phyloP scores from a whole-genome alignment of 2,329 filamentous ascomycete genomes.

The Pseudogymnoascus sp. region DNA sequence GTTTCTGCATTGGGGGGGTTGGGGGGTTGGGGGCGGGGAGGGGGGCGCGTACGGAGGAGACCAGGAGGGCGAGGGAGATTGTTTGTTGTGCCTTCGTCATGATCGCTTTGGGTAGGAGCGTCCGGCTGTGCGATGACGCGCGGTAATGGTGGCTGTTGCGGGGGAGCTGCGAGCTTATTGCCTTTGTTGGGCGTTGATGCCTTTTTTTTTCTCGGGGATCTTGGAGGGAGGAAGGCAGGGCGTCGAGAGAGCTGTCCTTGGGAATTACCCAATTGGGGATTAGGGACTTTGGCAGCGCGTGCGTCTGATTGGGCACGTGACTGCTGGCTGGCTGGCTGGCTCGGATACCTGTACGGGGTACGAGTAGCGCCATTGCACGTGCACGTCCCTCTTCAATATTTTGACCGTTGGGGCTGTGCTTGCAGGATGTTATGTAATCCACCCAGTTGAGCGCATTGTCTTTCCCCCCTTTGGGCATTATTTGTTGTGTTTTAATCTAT shows the following conservation, averaged over 20 bases:
- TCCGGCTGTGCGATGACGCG: not conserved
- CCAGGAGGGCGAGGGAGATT: conserved; percentile 76
- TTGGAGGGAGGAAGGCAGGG: not conserved
- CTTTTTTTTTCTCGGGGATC: not conserved
- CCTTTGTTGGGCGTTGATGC: not conserved
- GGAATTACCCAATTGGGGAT: conserved; percentile 3
- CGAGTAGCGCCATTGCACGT: conserved; percentile 2
- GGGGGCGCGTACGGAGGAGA: conserved; percentile 65
- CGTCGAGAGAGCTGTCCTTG: conserved; percentile 1
- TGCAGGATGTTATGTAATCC: conserved; percentile 1
- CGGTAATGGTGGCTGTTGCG: not conserved
- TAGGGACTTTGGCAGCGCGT: not conserved
- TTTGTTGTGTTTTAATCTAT: not conserved
- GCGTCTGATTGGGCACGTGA: not conserved
- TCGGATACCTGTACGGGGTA: not conserved
- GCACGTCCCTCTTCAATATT: not conserved
- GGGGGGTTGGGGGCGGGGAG: conserved; percentile 12
- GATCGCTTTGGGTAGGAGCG: conserved; percentile 27
- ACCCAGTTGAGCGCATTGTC: not conserved
- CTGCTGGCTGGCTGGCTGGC: no score
- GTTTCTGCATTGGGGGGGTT: conserved; percentile 7
- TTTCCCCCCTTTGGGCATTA: not conserved
- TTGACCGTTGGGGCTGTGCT: not conserved
- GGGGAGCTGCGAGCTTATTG: conserved; percentile 1
- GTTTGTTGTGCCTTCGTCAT: conserved; percentile 96